These are phyloP conservation scores for Clonostachys rosea DNA, from an alignment of 2,329 filamentous ascomycete genomes.

Conservation along the genomic window DNA sequence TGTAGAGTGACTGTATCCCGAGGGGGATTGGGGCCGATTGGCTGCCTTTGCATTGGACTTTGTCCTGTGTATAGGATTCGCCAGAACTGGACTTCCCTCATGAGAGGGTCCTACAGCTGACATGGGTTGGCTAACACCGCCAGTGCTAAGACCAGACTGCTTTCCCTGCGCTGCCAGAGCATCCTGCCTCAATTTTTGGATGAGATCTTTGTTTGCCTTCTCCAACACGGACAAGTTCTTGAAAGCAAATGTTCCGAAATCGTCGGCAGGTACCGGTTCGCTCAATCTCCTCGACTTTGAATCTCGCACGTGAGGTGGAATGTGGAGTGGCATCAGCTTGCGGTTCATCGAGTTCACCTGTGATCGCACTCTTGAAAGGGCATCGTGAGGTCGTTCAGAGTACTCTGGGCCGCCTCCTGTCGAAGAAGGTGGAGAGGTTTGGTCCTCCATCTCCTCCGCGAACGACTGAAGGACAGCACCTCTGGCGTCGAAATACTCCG, in stretches of 20 bases:
- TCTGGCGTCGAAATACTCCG: conserved; percentile 92
- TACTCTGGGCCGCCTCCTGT: conserved; percentile 68
- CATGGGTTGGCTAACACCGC: conserved; percentile 21
- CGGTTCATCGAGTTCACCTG: conserved; percentile 86
- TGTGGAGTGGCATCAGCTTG: conserved; percentile 90
- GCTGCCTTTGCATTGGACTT: conserved; percentile 76
- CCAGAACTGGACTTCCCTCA: conserved; percentile 80
- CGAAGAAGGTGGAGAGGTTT: conserved; percentile 67
- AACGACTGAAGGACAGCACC: conserved; percentile 92
- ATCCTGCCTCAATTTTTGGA: conserved; percentile 90
- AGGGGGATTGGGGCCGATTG: conserved; percentile 82
- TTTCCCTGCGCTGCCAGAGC: conserved; percentile 69
- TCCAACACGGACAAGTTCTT: conserved; percentile 96
- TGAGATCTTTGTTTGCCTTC: conserved; percentile 98
- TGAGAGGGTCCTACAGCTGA: conserved; percentile 58
- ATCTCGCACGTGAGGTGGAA: conserved; percentile 93
- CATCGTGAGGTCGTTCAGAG: conserved; percentile 87
- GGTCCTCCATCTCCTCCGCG: conserved; percentile 90
- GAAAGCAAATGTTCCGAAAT: conserved; percentile 95
- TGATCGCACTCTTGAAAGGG: conserved; percentile 80
- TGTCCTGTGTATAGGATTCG: conserved; percentile 75
- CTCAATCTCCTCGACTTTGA: conserved; percentile 82
- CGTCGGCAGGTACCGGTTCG: conserved; percentile 82
- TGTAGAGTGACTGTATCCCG: conserved; percentile 70
- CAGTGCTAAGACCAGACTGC: conserved; percentile 35